phyloP scores from a whole-genome alignment of 352 stramenopile genomes.

The Aphanomyces astaci region DNA sequence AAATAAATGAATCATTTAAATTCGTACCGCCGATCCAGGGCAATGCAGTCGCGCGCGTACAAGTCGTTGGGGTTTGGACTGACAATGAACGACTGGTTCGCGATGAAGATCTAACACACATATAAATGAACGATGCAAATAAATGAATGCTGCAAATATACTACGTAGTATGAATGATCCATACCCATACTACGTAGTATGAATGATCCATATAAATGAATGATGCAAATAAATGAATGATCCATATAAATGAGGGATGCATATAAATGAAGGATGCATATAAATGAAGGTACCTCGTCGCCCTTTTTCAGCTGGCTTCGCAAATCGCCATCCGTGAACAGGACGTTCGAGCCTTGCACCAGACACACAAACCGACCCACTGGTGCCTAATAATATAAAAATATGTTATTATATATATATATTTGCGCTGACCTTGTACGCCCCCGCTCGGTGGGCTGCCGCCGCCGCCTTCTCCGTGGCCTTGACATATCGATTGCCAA shows the following conservation, averaged over 20 bases:
- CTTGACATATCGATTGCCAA: slow-evolving; percentile 17
- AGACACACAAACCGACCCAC: slow-evolving; percentile 17
- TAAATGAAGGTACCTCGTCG: not conserved
- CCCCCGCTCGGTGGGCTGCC: slow-evolving; percentile 5
- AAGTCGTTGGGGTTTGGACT: not conserved
- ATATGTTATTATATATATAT: no score
- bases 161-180: no score
- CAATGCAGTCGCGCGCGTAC: slow-evolving; percentile 19
- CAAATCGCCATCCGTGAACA: slow-evolving; percentile 22
- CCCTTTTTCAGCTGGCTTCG: slow-evolving; percentile 8
- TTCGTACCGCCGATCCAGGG: slow-evolving; percentile 14
- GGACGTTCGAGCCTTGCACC: slow-evolving; percentile 20
- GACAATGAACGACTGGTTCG: slow-evolving; percentile 1
- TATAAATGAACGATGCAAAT: no score
- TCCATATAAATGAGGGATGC: no score
- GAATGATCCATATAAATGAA: no score
- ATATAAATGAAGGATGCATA: not conserved
- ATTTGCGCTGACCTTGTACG: slow-evolving; percentile 25
- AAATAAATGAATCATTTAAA: no score
- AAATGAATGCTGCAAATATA: no score
- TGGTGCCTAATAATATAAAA: slow-evolving; percentile 4
- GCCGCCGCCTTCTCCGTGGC: slow-evolving; percentile 15
- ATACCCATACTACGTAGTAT: no score
- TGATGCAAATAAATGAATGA: no score
- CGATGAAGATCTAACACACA: slow-evolving; percentile 8